Conservation (phyloP, 164 flowering plant species). For the Houttuynia cordata region DNA sequence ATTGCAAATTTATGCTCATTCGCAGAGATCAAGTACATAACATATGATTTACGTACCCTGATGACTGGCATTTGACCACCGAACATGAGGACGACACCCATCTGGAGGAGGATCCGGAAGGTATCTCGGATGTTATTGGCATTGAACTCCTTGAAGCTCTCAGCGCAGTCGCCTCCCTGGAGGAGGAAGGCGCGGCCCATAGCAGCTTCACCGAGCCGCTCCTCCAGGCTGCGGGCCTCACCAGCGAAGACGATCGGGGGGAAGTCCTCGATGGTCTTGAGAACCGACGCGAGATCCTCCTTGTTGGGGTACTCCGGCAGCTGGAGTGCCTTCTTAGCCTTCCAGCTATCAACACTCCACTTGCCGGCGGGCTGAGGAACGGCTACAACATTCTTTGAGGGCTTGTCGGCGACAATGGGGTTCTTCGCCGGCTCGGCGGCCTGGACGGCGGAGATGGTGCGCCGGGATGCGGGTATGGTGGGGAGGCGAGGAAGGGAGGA, state of each 20-base stretch:
- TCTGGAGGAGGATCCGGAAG: slow-evolving; percentile 72
- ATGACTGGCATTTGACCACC: slow-evolving; percentile 84
- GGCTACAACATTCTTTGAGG: neutral
- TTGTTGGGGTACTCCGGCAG: slow-evolving; percentile 68
- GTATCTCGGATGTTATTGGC: slow-evolving; percentile 84
- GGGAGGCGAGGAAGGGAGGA: slow-evolving; percentile 8
- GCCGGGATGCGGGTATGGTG: slow-evolving; percentile 12
- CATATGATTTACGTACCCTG: slow-evolving; percentile 37
- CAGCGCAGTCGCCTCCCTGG: slow-evolving; percentile 91
- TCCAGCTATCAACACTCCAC: slow-evolving; percentile 78
- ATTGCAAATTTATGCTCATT: too few relatives aligned
- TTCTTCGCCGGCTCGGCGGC: slow-evolving; percentile 39
- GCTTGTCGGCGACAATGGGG: slow-evolving; percentile 14
- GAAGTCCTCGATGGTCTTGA: slow-evolving; percentile 51
- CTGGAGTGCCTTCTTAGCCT: slow-evolving; percentile 64
- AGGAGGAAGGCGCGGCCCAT: slow-evolving; percentile 71
- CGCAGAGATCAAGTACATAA: too few relatives aligned
- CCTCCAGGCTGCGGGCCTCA: slow-evolving; percentile 74
- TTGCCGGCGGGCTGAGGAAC: slow-evolving; percentile 15
- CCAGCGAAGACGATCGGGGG: slow-evolving; percentile 93
- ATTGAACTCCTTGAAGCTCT: slow-evolving; percentile 88
- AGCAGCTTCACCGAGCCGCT: slow-evolving; percentile 65
- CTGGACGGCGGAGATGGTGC: slow-evolving; percentile 53
- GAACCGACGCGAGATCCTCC: slow-evolving; percentile 49
- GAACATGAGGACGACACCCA: slow-evolving; percentile 81